phyloP scores from a whole-genome alignment of 2,329 filamentous ascomycete species.

The Penicillium crustosum region DNA sequence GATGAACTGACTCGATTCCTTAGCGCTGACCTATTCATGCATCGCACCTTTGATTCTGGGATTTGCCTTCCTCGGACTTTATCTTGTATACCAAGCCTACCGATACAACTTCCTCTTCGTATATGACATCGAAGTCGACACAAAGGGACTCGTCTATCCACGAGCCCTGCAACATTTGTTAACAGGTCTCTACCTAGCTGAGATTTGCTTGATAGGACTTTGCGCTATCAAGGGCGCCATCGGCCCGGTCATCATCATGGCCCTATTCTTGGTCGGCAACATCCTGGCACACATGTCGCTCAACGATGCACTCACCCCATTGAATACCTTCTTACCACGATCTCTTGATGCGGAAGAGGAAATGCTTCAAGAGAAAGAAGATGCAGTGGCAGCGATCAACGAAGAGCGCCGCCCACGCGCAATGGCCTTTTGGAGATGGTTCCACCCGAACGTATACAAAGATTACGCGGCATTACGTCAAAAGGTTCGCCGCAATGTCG shows the following conservation, averaged over 20 bases:
- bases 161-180: slow-evolving; percentile 81
- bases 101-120: slow-evolving; percentile 90
- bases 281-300: slow-evolving; percentile 67
- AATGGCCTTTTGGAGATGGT: slow-evolving; percentile 38
- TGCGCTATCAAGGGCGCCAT: slow-evolving; percentile 66
- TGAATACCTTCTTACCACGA: slow-evolving; percentile 68
- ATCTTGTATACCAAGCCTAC: slow-evolving; percentile 81
- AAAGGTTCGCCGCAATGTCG: slow-evolving; percentile 62
- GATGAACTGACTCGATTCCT: slow-evolving; percentile 8
- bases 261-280: slow-evolving; percentile 72
- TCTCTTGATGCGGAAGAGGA: slow-evolving; percentile 60
- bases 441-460: slow-evolving; percentile 73
- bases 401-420: slow-evolving; percentile 24
- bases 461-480: slow-evolving; percentile 72
- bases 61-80: slow-evolving; percentile 76
- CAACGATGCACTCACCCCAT: slow-evolving; percentile 45
- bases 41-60: slow-evolving; percentile 82
- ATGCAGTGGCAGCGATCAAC: slow-evolving; percentile 25
- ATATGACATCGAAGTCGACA: slow-evolving; percentile 76
- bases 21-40: slow-evolving; percentile 79
- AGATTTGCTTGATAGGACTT: slow-evolving; percentile 80
- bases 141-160: slow-evolving; percentile 84
- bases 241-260: slow-evolving; percentile 73
- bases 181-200: slow-evolving; percentile 77
- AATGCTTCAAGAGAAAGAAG: slow-evolving; percentile 41